Percentiles rank a stretch among this genome's conserved stretches.
Evolutionary conservation across 768 basidiomycete genomes (phyloP).

Genomic region (Termitomyces sp.): DNA sequence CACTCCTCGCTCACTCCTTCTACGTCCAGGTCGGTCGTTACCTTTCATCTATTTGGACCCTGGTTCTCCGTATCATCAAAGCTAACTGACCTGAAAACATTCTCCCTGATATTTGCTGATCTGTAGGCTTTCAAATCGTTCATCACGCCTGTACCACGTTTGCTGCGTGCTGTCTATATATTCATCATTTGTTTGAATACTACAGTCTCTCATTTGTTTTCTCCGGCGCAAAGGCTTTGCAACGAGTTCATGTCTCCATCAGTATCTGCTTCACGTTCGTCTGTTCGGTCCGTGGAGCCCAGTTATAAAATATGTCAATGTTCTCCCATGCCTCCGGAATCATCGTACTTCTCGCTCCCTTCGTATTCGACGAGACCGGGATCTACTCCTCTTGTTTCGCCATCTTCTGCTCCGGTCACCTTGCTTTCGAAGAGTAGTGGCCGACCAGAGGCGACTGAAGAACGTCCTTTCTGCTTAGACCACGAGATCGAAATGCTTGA

Average conservation of each 20-base stretch:
- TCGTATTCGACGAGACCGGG: constrained; percentile 8
- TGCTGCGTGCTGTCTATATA: constrained; percentile 11
- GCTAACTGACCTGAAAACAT: neutral
- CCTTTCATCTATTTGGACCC: neutral
- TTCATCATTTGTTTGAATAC: constrained; percentile 3
- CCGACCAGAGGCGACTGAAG: neutral
- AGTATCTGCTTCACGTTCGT: constrained; percentile 12
- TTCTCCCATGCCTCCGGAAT: constrained; percentile 5
- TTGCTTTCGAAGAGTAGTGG: neutral
- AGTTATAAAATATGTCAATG: constrained; percentile 6
- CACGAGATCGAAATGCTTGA: constrained; percentile 22
- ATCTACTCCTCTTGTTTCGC: constrained; percentile 5
- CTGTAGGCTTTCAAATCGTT: constrained; percentile 2
- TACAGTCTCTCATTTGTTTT: neutral
- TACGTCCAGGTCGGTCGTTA: neutral
- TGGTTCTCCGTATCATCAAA: neutral
- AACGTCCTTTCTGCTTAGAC: neutral
- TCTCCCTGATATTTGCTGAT: neutral
- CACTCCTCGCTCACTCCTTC: neutral
- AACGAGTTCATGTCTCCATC: constrained; percentile 6
- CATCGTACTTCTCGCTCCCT: constrained; percentile 13
- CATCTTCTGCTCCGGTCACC: constrained; percentile 1
- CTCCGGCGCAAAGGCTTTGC: neutral
- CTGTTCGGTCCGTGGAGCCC: constrained; percentile 1
- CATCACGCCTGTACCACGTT: constrained; percentile 13